A percentile compares a stretch with the other conserved stretches of the same genome.
Evolutionary conservation across 441 rosid genomes (phyloP).

Genomic region (Populus hybrid): DNA sequence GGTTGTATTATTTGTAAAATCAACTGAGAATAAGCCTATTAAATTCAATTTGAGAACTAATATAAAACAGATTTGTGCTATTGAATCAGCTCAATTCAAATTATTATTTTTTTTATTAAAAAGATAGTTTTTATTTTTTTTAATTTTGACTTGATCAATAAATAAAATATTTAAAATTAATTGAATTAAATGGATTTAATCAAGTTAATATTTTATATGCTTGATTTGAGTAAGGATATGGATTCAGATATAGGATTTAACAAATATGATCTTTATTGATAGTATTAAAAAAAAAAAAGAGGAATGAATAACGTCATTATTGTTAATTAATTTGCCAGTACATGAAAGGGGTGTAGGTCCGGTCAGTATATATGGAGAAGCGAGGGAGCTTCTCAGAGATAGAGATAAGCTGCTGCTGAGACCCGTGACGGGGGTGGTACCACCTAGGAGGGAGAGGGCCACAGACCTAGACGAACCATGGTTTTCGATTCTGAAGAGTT

Average conservation of each 20-base stretch:
- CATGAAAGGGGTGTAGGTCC: not conserved
- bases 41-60: too few species aligned
- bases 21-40: too few species aligned
- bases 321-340: not conserved
- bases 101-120: too few species aligned
- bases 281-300: too few species aligned
- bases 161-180: too few species aligned
- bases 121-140: too few species aligned
- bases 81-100: too few species aligned
- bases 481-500: not conserved
- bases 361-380: not conserved
- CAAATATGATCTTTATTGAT: too few species aligned
- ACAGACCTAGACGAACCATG: not conserved
- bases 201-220: too few species aligned
- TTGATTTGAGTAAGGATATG: not conserved
- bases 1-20: not conserved
- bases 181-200: too few species aligned
- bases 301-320: not conserved
- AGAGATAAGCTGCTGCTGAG: slow-evolving; percentile 2
- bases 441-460: not conserved
- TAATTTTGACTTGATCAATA: too few species aligned
- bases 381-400: not conserved
- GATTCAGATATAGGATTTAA: not conserved
- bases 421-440: not conserved
- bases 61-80: too few species aligned